These are phyloP conservation scores for Fusarium avenaceum DNA, from an alignment of 2,329 filamentous ascomycete species.

Conservation along the genomic window DNA sequence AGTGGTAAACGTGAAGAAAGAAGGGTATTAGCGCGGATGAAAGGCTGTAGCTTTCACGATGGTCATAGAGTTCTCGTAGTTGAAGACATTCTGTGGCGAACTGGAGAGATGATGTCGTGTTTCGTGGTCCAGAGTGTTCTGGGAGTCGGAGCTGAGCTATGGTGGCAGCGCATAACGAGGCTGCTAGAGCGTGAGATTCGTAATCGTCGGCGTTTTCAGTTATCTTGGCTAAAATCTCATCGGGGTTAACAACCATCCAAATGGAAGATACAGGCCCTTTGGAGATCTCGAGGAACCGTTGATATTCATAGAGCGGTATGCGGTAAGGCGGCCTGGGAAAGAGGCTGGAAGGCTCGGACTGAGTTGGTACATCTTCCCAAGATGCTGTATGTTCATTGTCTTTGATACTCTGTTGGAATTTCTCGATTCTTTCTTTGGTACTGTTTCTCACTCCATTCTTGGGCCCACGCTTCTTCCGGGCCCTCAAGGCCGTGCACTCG, in stretches of 20 bases:
- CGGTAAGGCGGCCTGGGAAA: conserved; percentile 23
- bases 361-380: no score
- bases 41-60: conserved; percentile 40
- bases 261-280: conserved; percentile 37
- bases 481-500: conserved; percentile 31
- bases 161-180: conserved; percentile 46
- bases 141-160: conserved; percentile 48
- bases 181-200: conserved; percentile 45
- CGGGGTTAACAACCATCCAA: conserved; percentile 45
- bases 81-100: conserved; percentile 37
- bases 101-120: conserved; percentile 32
- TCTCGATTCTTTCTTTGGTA: conserved; percentile 33
- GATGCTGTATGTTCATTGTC: neutral
- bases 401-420: conserved; percentile 35
- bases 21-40: conserved; percentile 46
- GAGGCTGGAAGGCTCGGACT: neutral
- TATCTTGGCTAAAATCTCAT: conserved; percentile 38
- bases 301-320: conserved; percentile 40
- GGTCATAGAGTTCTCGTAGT: conserved; percentile 44
- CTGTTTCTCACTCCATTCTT: conserved; percentile 36
- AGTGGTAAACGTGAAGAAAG: conserved; percentile 50
- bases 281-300: conserved; percentile 40
- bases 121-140: conserved; percentile 37
- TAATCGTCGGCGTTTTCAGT: conserved; percentile 27
- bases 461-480: conserved; percentile 36